Evolutionary conservation across 2,329 filamentous ascomycete species (phyloP).

Genomic region (Xylaria sp.): DNA sequence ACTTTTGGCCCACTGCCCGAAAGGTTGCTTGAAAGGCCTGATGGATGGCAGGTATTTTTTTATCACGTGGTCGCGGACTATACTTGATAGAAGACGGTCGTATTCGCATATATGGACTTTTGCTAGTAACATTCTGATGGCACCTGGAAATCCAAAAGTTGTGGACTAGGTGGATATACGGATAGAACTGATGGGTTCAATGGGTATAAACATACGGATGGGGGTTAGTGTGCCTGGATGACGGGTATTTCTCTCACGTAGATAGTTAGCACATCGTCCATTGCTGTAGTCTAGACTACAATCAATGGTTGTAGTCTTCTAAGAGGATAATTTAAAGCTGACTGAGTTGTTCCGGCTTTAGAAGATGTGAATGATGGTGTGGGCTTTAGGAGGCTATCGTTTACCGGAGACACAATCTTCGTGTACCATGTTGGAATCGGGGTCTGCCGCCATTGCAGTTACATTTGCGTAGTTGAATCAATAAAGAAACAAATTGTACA

Average conservation of each 20-base stretch:
- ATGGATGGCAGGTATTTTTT: background rate
- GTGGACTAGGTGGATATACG: background rate
- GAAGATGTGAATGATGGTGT: background rate
- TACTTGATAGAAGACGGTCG: conserved; percentile 1
- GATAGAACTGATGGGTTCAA: background rate
- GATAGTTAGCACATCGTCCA: background rate
- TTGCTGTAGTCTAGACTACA: background rate
- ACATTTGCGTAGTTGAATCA: background rate
- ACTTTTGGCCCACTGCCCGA: conserved; percentile 14
- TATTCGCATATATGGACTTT: background rate
- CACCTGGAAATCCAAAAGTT: background rate
- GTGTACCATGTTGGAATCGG: background rate
- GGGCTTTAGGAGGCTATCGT: too few species aligned
- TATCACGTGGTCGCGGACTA: conserved; percentile 2
- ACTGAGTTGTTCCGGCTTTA: background rate
- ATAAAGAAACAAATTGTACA: too few species aligned
- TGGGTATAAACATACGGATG: background rate
- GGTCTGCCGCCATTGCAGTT: background rate
- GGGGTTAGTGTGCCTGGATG: background rate
- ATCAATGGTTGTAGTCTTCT: background rate
- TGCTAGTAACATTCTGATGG: background rate
- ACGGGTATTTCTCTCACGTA: conserved; percentile 2
- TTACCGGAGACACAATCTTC: background rate
- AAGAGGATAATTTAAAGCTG: background rate
- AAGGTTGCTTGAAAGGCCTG: conserved; percentile 16